These are phyloP conservation scores for Aureobasidium musti DNA, from an alignment of 2,329 filamentous ascomycete genomes.

Conservation along the genomic window DNA sequence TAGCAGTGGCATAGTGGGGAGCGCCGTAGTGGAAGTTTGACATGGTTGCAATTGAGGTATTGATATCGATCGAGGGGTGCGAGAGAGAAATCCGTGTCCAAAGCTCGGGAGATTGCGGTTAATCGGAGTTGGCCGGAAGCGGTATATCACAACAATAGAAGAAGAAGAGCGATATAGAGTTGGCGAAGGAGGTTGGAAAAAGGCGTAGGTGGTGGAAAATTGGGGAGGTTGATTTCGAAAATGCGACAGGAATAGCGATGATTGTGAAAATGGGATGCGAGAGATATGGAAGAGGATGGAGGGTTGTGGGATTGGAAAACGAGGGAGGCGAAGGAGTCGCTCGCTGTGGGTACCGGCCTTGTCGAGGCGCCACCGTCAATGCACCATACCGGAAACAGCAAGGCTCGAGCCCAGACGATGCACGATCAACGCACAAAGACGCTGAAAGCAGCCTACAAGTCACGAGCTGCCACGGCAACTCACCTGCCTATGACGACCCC, in stretches of 20 bases:
- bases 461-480: constrained; percentile 28
- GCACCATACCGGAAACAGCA: neutral
- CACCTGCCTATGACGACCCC: constrained; percentile 21
- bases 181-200: neutral
- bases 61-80: constrained; percentile 20
- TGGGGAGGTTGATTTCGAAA: constrained; percentile 11
- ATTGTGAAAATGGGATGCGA: constrained; percentile 21
- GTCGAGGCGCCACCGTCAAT: neutral
- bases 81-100: constrained; percentile 27
- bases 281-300: constrained; percentile 24
- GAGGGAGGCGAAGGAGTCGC: constrained; percentile 18
- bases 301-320: constrained; percentile 21
- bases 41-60: constrained; percentile 42
- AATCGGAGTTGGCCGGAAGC: constrained; percentile 31
- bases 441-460: constrained; percentile 24
- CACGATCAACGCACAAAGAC: constrained; percentile 21
- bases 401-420: constrained; percentile 14
- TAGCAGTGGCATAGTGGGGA: constrained; percentile 50
- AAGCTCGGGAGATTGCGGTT: constrained; percentile 30
- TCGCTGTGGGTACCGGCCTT: neutral
- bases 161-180: constrained; percentile 17
- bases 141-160: constrained; percentile 31
- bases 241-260: constrained; percentile 18
- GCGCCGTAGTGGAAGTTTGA: constrained; percentile 54
- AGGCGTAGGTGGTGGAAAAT: constrained; percentile 16